Evolutionary conservation across 345 rosid species (phyloP).

Genomic region (Cochlearia excelsa): DNA sequence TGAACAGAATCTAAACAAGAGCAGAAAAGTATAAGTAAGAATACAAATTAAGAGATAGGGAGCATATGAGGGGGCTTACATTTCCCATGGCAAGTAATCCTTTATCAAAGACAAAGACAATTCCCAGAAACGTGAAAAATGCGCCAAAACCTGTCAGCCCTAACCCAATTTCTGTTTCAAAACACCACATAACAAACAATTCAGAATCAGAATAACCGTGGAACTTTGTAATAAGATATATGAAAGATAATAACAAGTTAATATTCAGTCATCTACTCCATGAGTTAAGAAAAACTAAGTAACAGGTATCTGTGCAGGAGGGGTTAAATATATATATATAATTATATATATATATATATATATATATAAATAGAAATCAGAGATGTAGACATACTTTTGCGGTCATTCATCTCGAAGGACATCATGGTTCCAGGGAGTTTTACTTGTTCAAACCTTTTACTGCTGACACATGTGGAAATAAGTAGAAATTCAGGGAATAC

Average conservation of each 20-base stretch:
- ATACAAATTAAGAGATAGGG: background rate
- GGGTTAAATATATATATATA: no score
- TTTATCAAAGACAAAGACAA: slow-evolving; percentile 84
- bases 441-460: slow-evolving; percentile 21
- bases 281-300: slow-evolving; percentile 3
- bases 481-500: slow-evolving; percentile 5
- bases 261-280: background rate
- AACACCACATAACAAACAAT: slow-evolving; percentile 10
- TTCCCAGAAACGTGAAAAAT: slow-evolving; percentile 87
- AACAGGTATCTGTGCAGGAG: background rate
- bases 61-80: slow-evolving; percentile 45
- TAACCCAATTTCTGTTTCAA: slow-evolving; percentile 68
- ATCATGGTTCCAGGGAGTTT: slow-evolving; percentile 29
- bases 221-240: background rate
- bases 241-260: background rate
- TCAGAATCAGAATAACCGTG: background rate
- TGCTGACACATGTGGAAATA: slow-evolving; percentile 5
- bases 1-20: slow-evolving; percentile 70
- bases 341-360: no score
- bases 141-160: slow-evolving; percentile 96
- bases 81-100: slow-evolving; percentile 99
- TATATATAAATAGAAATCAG: no score
- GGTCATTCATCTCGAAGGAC: slow-evolving; percentile 41
- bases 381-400: slow-evolving; percentile 30
- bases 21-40: slow-evolving; percentile 11